phyloP scores from a whole-genome alignment of 1,139 yeast species.

The Taphrina populina region DNA sequence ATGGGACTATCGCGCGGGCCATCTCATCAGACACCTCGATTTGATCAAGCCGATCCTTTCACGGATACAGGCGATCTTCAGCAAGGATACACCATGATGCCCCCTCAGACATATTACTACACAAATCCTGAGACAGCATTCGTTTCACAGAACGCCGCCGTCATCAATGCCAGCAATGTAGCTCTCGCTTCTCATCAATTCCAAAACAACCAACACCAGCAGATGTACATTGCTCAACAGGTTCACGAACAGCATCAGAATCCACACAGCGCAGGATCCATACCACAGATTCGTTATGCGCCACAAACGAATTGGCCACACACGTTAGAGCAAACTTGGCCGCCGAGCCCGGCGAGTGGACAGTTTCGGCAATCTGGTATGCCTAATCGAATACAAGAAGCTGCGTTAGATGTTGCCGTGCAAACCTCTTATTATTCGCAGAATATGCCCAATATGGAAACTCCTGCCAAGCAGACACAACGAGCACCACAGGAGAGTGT shows the following conservation, averaged over 20 bases:
- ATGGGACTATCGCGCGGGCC: conserved; percentile 3
- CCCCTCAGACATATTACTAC: conserved; percentile 12
- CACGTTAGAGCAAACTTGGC: conserved; percentile 3
- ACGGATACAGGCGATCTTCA: background rate
- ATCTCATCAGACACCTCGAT: conserved; percentile 7
- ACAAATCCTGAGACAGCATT: background rate
- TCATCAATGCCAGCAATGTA: background rate
- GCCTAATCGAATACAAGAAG: too few relatives aligned
- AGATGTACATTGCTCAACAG: conserved; percentile 11
- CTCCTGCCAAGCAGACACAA: conserved; percentile 13
- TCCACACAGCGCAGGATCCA: background rate
- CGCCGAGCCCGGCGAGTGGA: background rate
- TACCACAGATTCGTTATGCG: background rate
- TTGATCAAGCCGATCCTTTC: conserved; percentile 10
- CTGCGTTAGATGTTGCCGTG: too few relatives aligned
- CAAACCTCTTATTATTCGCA: too few relatives aligned
- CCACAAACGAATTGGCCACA: conserved; percentile 18
- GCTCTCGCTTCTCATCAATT: conserved; percentile 1
- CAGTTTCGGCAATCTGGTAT: background rate
- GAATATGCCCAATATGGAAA: too few relatives aligned
- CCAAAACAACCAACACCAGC: conserved; percentile 15
- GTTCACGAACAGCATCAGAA: background rate
- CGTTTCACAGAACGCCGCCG: conserved; percentile 13
- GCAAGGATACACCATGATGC: conserved; percentile 15
- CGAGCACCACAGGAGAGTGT: background rate